Evolutionary conservation across 257 asterid genomes (phyloP), one percentile per base, ranked within the genome.

Genomic region (Lycium barbarum): DNA sequence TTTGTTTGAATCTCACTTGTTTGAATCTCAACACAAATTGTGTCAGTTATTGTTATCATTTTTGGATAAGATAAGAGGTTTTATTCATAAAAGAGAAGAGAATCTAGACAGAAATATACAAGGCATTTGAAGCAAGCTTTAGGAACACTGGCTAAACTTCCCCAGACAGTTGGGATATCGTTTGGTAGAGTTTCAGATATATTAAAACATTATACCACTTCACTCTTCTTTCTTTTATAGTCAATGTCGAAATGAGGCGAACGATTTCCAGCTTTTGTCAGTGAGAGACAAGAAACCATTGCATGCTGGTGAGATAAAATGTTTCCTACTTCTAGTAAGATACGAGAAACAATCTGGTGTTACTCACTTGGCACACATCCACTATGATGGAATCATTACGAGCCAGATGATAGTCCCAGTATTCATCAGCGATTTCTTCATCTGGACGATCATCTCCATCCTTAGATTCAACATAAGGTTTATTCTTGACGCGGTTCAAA

Each of bases 331-430:
- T 78, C 45, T 76, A 76, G 81, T 76, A 45, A 13, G 81, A 55
- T 35, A 45, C 45, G 66, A 58, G 81, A 43, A 74, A 84, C 59
- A 83, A 79, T 63, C 40, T 78, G 68, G 47, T 9, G 83, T 57
- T 58, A 85, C 92, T 88, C 85, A 95, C 99, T 90, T 95, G 99
- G 94, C 95, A 97, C 82, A 93, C 90, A 88, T 97, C 99, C 89
- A 97, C 99, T 84, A 97, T 94, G 80, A 97, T 91, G 63, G 99
- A 97, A 88, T 95, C 97, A 87, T 97, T 97, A 85, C 99, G 98
- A 88, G 99, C 98, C 85, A 93, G 89, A 92, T 97, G 98, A 91
- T 93, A 94, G 79, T 88, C 86, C 98, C 99, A 97, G 88, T 93
- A 94, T 81, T 97, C 99, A 88, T 93, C 97, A 54, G 99, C 97